Percentiles rank a stretch among this genome's conserved stretches.
Conservation (phyloP, 768 basidiomycete genomes). For the Inosperma sp. region DNA sequence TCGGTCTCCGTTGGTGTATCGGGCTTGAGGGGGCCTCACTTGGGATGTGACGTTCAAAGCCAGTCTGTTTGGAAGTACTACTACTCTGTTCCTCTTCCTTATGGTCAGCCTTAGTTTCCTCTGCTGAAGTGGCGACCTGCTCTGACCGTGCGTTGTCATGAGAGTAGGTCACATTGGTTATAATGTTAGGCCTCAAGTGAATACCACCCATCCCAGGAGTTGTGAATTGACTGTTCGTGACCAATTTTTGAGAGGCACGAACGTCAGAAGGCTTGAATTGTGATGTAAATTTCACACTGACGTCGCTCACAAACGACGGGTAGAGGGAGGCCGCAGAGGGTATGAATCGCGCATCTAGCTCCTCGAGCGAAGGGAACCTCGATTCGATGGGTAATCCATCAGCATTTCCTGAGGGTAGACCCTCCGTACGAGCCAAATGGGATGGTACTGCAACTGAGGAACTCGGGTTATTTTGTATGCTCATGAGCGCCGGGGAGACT, state of each 20-base stretch:
- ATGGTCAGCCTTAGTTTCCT: constrained; percentile 36
- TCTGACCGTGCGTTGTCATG: constrained; percentile 48
- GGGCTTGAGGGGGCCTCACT: neutral
- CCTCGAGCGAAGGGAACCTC: constrained; percentile 85
- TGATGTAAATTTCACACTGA: constrained; percentile 10
- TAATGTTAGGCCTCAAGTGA: constrained; percentile 19
- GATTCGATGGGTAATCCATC: constrained; percentile 55
- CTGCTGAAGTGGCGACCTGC: constrained; percentile 51
- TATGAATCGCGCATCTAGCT: constrained; percentile 54
- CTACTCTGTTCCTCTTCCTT: too few relatives aligned
- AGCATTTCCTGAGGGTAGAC: constrained; percentile 23
- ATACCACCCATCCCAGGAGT: constrained; percentile 16
- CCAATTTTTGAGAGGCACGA: constrained; percentile 13
- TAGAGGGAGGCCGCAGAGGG: constrained; percentile 21
- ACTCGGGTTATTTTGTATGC: neutral
- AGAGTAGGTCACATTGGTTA: constrained; percentile 20
- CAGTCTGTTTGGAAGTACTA: too few relatives aligned
- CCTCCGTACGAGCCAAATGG: constrained; percentile 29
- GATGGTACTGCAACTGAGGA: constrained; percentile 26
- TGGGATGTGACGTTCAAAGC: too few relatives aligned
- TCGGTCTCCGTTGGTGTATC: constrained; percentile 32
- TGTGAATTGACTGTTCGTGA: constrained; percentile 9
- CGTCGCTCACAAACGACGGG: constrained; percentile 19
- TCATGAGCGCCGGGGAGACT: constrained; percentile 28
- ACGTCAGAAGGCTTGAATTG: constrained; percentile 3